Evolutionary conservation across 345 rosid species (phyloP), one percentile per base, ranked within the genome.

Genomic region (Acer saccharum): DNA sequence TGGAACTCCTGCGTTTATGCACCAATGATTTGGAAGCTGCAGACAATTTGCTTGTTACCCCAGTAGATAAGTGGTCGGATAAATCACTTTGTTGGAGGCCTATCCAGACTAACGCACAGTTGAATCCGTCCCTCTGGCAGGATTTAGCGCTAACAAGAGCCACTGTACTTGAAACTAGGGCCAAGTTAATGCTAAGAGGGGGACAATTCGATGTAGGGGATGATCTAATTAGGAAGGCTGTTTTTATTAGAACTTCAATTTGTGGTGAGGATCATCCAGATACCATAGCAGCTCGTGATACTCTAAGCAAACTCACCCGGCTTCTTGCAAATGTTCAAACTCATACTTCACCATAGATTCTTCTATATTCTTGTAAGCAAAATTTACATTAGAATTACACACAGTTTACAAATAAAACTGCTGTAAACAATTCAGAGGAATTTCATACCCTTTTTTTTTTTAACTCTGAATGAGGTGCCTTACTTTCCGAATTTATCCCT

Each of bases 11-110:
- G 13, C 93, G 92, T 11, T 86, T 90, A 25, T 96, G 98, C 82
- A 96, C 99, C 6, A 79, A 92, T 60, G 98, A 94, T 17, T 84
- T 96, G 57, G 99, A 96, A 77, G 91, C 86, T 0, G 95, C 97
- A 14, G 99, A 94, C 65, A 94, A 96, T 69, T 87, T 90, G 3
- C 89, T 96, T 58, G 97, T 94, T 18, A 86, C 97, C 2, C 98
- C 98, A 0, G 95, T 94, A 0, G 94, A 91, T 76, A 94, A 89
- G 75, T 94, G 93, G 97, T 81, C 89, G 70, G 97, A 96, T 76
- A 90, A 84, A 67, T 90, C 99, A 13, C 89, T 90, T 23, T 94
- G 99, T 78, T 96, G 98, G 97, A 87, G 95, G 82, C 97, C 98
- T 0, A 80, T 90, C 73, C 93, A 85, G 84, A 94, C 97, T 1